Conservation (phyloP, 2,329 filamentous ascomycete genomes). For the Fusarium gaditjirri region DNA sequence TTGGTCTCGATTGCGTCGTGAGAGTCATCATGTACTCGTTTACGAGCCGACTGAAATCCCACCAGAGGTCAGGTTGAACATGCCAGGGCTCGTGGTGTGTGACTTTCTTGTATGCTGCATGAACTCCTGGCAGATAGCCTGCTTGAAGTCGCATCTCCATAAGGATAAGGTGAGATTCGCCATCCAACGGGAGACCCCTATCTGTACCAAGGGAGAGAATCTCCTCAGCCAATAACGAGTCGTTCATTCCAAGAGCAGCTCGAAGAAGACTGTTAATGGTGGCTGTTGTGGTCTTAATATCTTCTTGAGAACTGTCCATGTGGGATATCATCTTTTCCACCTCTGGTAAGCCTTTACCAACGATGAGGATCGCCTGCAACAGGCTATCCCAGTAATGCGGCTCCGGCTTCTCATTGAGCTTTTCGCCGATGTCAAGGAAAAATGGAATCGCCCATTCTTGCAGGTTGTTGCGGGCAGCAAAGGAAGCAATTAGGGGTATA, state of each 20-base stretch:
- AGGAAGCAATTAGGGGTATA: conserved; percentile 51
- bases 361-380: conserved; percentile 76
- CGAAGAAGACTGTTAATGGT: conserved; percentile 83
- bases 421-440: conserved; percentile 63
- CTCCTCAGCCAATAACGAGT: conserved; percentile 78
- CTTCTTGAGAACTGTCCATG: conserved; percentile 71
- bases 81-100: conserved; percentile 49
- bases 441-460: conserved; percentile 70
- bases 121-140: conserved; percentile 76
- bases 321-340: conserved; percentile 69
- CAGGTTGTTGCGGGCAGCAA: conserved; percentile 69
- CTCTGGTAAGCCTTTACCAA: conserved; percentile 71
- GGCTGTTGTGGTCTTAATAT: conserved; percentile 68
- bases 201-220: conserved; percentile 75
- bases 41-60: conserved; percentile 68
- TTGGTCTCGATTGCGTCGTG: conserved; percentile 67
- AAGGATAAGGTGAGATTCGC: conserved; percentile 76
- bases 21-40: conserved; percentile 80
- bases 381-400: conserved; percentile 76
- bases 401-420: conserved; percentile 54
- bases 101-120: conserved; percentile 67
- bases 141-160: conserved; percentile 80
- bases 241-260: conserved; percentile 74
- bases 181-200: conserved; percentile 73
- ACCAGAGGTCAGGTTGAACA: conserved; percentile 56